These are phyloP conservation scores for Pichia thaimueangensis DNA, from an alignment of 805 yeast genomes.

Conservation along the genomic window DNA sequence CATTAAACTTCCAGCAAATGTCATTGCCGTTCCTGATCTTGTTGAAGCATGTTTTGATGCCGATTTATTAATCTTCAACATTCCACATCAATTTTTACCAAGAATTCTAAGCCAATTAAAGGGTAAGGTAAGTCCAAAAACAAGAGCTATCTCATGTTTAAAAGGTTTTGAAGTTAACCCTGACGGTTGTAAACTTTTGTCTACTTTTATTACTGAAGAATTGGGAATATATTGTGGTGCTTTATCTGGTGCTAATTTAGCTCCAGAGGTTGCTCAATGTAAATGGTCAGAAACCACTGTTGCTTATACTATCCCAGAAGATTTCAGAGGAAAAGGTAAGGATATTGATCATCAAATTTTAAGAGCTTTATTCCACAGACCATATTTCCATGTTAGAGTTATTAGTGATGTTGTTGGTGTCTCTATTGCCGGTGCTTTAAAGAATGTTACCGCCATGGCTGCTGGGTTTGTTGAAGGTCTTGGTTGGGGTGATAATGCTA, in stretches of 20 bases:
- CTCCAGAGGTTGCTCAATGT: constrained; percentile 92
- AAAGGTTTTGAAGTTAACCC: constrained; percentile 90
- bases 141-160: constrained; percentile 89
- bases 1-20: constrained; percentile 76
- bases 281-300: constrained; percentile 98
- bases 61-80: constrained; percentile 85
- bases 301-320: constrained; percentile 73
- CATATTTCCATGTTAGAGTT: constrained; percentile 95
- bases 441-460: constrained; percentile 92
- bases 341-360: constrained; percentile 69
- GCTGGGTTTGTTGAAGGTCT: constrained; percentile 97
- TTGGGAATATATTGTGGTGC: constrained; percentile 93
- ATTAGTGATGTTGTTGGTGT: constrained; percentile 93
- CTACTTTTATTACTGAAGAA: constrained; percentile 70
- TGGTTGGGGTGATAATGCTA: constrained; percentile 99
- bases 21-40: constrained; percentile 82
- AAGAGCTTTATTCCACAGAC: constrained; percentile 88
- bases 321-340: constrained; percentile 58
- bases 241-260: constrained; percentile 93
- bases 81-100: constrained; percentile 93
- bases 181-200: constrained; percentile 77
- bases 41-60: constrained; percentile 71
- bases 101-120: constrained; percentile 68
- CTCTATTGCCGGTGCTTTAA: constrained; percentile 93
- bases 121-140: constrained; percentile 63